Evolutionary conservation across 129 eudicot genomes (phyloP), one percentile per base, ranked within the genome.

Genomic region (Artemisia tridentata): DNA sequence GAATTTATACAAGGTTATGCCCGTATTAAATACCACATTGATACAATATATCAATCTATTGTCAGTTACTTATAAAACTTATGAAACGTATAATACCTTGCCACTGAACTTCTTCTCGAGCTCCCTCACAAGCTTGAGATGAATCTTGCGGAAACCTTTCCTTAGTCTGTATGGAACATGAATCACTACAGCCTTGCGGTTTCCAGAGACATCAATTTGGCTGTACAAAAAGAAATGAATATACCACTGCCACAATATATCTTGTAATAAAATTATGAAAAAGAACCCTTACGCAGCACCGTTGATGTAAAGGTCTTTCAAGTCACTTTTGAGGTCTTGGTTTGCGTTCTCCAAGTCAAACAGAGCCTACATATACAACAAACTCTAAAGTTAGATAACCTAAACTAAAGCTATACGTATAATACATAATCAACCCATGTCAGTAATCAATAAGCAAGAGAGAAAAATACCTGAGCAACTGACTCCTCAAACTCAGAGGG

Each of bases 101-200:
- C 97, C 97, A 29, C 97, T 91, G 82, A 91, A 91, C 76, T 91
- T 91, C 88, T 91, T 91, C 84, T 91, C 97, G 4, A 91, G 97
- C 82, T 91, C 97, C 21, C 97, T 91, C n/a, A 88, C 95, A 70
- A 91, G 91, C 82, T 80, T 81, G 21, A 81, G 79, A 67, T 91
- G 92, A 68, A 91, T 86, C 85, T 91, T 91, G 74, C 97, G 97
- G 81, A 91, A 91, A 27, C 86, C 84, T 59, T 91, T 91, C 88
- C 96, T 88, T 58, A 91, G 48, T 78, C 96, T 81, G 78, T 91
- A 91, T 0, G 97, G 97, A 7, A 86, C 92, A 72, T 91, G 92
- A 71, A 91, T 86, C 72, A 91, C 88, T 4, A 91, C 85, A 80
- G 97, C 96, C 71, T 91, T 91, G 15, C 90, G 84, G 56, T 84